Evolutionary conservation across 305 asterid genomes (phyloP), one percentile per base, ranked within the genome.

Genomic region (Rubia tinctorum): DNA sequence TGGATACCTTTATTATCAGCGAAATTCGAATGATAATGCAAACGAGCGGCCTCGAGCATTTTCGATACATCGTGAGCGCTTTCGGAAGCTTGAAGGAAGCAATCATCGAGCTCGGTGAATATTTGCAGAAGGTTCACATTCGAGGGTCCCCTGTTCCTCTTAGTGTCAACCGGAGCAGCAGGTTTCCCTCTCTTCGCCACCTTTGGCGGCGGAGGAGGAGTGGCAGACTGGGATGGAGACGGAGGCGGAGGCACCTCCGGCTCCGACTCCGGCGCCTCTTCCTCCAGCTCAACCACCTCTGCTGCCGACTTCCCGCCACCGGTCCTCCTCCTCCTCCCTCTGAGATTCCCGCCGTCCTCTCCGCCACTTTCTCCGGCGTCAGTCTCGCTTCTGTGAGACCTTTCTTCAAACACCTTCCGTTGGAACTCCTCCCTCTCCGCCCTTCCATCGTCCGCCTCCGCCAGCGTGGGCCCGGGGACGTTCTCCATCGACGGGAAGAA

Each of bases 21-120:
- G 6, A 93, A 95, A 80, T 93, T 95, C 0, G 99, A 95, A 81
- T 95, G 99, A 78, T 95, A 95, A 83, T 95, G 99, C 89, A 95
- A 86, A 59, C 98, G 88, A 60, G 91, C 89, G 0, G 99, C 99
- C 86, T 95, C 97, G 8, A 95, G 97, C 98, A 92, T 93, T 73
- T 96, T 84, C 7, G 97, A 91, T 43, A 95, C 97, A 17, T 93
- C 99, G 13, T 88, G 91, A 77, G 98, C 97, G 78, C 99, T 91
- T 81, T 93, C 93, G 0, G 92, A 95, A 40, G 98, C 98, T 83
- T 83, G 84, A 13, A 95, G 95, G 78, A 95, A 95, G 77, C 95
- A 91, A 82, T 95, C 96, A 86, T 95, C 99, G 53, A 95, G 88
- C 4, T 86, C 88, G 44, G 79, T 78, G 73, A 95, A 91, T 84